These are phyloP conservation scores for Starmerella scarabaei DNA, from an alignment of 805 yeast species.

Conservation along the genomic window DNA sequence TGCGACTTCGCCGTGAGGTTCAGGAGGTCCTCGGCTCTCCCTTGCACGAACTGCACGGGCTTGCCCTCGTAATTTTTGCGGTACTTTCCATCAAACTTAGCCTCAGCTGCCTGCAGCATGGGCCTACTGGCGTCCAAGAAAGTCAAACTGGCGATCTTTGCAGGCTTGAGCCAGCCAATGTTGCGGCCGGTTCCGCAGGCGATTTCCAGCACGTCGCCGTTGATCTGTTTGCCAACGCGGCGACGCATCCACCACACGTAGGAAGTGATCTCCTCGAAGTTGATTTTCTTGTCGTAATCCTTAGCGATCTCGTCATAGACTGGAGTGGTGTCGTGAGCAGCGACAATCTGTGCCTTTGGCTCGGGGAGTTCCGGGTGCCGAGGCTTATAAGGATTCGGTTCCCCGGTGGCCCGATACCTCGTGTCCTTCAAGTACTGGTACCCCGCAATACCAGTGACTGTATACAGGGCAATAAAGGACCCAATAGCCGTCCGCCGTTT, in stretches of 20 bases:
- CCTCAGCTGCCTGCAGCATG: constrained; percentile 71
- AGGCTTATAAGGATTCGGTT: constrained; percentile 24
- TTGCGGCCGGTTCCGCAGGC: constrained; percentile 96
- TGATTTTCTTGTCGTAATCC: constrained; percentile 68
- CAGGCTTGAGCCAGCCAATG: constrained; percentile 55
- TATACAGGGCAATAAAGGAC: constrained; percentile 14
- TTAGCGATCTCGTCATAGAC: constrained; percentile 56
- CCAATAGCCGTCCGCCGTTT: constrained; percentile 16
- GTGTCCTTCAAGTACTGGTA: constrained; percentile 27
- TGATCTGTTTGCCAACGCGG: constrained; percentile 63
- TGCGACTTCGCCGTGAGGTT: constrained; percentile 36
- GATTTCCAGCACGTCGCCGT: constrained; percentile 87
- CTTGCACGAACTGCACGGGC: constrained; percentile 84
- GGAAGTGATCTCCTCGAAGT: constrained; percentile 49
- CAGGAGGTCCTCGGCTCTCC: constrained; percentile 71
- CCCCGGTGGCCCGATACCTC: constrained; percentile 27
- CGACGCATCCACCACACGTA: constrained; percentile 45
- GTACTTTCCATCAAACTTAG: constrained; percentile 54
- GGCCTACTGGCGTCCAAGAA: constrained; percentile 71
- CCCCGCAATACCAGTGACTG: constrained; percentile 16
- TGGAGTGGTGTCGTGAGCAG: constrained; percentile 54
- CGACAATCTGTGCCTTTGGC: constrained; percentile 11
- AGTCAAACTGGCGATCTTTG: constrained; percentile 56
- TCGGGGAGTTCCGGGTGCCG: background rate
- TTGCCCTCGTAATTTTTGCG: background rate